These are phyloP conservation scores for Vickermania ingenoplastis DNA, from an alignment of 208 protist species.

Conservation along the genomic window DNA sequence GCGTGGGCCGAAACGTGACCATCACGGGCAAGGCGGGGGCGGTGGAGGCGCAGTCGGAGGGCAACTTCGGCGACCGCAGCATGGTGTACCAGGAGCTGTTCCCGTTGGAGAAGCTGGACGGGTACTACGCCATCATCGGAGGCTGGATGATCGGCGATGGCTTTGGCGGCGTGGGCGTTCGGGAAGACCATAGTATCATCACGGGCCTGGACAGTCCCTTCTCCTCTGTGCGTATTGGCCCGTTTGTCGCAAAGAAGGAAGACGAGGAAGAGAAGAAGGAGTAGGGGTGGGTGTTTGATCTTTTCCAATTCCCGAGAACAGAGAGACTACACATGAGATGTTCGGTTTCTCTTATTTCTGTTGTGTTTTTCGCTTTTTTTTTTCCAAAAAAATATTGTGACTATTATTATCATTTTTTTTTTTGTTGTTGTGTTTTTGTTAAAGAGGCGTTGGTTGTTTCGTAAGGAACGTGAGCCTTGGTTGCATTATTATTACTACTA, in stretches of 20 bases:
- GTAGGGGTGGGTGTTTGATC: too few relatives aligned
- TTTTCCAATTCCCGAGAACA: too few relatives aligned
- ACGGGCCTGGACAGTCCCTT: slow-evolving; percentile 78
- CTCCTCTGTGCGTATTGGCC: slow-evolving; percentile 51
- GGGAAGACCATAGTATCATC: slow-evolving; percentile 81
- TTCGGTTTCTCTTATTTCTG: too few relatives aligned
- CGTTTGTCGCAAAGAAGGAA: background rate
- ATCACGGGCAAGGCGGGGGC: slow-evolving; percentile 43
- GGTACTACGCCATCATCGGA: slow-evolving; percentile 84
- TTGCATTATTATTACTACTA: too few relatives aligned
- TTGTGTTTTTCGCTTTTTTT: too few relatives aligned
- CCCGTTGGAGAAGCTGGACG: slow-evolving; percentile 47
- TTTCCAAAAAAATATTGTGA: too few relatives aligned
- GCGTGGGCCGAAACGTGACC: slow-evolving; percentile 77
- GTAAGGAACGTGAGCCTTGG: too few relatives aligned
- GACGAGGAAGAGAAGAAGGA: background rate
- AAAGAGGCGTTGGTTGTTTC: too few relatives aligned
- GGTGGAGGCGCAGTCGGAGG: slow-evolving; percentile 49
- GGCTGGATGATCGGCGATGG: slow-evolving; percentile 82
- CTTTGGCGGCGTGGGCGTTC: slow-evolving; percentile 70
- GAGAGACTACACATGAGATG: too few relatives aligned
- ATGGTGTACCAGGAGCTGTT: slow-evolving; percentile 87
- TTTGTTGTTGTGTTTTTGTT: too few relatives aligned
- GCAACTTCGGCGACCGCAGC: slow-evolving; percentile 70
- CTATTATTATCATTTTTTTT: too few relatives aligned